phyloP scores from a whole-genome alignment of 495 filamentous ascomycete species.

The Penicillium egyptiacum region DNA sequence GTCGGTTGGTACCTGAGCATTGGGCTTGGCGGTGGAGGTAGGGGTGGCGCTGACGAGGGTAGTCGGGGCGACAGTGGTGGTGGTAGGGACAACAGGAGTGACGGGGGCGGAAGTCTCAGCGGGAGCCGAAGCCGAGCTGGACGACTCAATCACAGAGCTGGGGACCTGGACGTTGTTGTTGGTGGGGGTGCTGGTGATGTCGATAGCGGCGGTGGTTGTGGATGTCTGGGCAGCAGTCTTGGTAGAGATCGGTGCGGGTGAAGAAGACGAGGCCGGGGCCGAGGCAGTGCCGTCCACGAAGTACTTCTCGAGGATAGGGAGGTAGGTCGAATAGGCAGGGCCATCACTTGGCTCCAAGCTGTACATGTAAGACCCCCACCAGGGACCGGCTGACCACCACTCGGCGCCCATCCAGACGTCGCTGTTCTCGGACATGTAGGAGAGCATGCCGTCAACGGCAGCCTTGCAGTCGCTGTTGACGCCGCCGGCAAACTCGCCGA shows the following conservation, averaged over 20 bases:
- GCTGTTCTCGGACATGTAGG: conserved; percentile 55
- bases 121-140: conserved; percentile 2
- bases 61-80: conserved; percentile 20
- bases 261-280: not conserved
- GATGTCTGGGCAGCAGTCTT: not conserved
- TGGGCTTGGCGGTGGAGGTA: conserved; percentile 17
- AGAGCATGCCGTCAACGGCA: conserved; percentile 64
- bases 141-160: conserved; percentile 8
- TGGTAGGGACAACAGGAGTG: conserved; percentile 12
- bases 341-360: conserved; percentile 58
- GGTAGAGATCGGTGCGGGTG: conserved; percentile 4
- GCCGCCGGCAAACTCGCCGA: conserved; percentile 74
- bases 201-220: conserved; percentile 2
- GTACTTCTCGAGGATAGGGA: conserved; percentile 38
- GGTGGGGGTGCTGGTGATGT: conserved; percentile 21
- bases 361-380: conserved; percentile 61
- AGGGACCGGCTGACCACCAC: conserved; percentile 69
- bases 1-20: conserved; percentile 13
- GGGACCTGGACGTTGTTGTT: conserved; percentile 18
- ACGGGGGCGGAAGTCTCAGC: not conserved
- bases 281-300: conserved; percentile 18
- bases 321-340: conserved; percentile 47
- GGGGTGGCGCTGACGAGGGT: conserved; percentile 18
- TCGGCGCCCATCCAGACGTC: conserved; percentile 71
- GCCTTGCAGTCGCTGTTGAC: conserved; percentile 62